Base-by-base conservation (phyloP, 768 basidiomycete genomes). In the Pisolithus orientalis region DNA sequence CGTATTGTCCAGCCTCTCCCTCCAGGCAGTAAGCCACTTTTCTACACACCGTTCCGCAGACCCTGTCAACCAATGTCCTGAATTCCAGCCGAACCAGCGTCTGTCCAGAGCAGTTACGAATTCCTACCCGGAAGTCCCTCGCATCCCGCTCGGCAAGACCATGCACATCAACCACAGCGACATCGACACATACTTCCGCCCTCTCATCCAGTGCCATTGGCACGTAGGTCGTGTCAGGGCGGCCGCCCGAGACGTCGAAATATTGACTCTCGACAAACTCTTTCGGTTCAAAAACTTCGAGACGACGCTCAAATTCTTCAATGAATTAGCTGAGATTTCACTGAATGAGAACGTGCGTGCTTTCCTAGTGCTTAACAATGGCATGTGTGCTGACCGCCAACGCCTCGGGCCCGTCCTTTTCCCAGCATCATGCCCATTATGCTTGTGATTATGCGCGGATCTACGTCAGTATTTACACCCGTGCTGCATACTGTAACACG, bases 161-260 rank as follows among this genome's bases (percentile, higher is more conserved):
- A 71, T 65, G 32, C 70, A 72, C 55, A 61, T 78, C 50, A 43
- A 37, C 14, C 58, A 64, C 16, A 44, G 53, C 2, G 72, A 76
- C 13, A 53, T 73, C 11, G 60, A 65, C 25, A 49, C 51, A 17
- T 74, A 62, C 39, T 52, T 79, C 9, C 50, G 52, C 34, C 75
- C 77, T 2, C 64, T 80, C 7, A 64, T 72, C 55, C 58, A 56
- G 29, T 64, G 53, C 44, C 55, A 65, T 17, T 68, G 67, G 67
- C 58, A 62, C 27, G 53, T 68, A 13, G 53, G 48, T 34, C 57
- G 14, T n/a, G 44, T 65, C 2, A 51, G 49, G 6, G 39, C 42
- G 5, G 55, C 13, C 31, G 38, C 42, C 46, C 53, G 45, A 7
- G 53, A 55, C 44, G 43, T 40, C 13, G 57, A 61, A 43, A 57